Evolutionary conservation across 1,284 basidiomycete genomes (phyloP).

Genomic region (Apiotrichum laibachii): DNA sequence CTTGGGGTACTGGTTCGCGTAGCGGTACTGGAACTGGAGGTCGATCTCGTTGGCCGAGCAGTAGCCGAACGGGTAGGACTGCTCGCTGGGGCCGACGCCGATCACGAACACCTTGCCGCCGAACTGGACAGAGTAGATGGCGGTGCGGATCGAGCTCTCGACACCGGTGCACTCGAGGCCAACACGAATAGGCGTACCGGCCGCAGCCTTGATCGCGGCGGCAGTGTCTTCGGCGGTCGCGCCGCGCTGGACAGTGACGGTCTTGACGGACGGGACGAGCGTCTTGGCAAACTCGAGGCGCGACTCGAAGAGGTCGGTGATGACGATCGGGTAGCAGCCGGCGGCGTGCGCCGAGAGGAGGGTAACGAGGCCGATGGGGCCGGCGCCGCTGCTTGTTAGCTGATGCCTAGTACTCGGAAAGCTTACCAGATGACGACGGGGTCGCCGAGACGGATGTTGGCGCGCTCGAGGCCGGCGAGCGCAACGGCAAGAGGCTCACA

Average conservation of each 20-base stretch:
- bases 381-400: constrained; percentile 47
- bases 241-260: constrained; percentile 45
- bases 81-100: constrained; percentile 55
- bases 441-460: constrained; percentile 54
- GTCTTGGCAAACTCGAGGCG: constrained; percentile 57
- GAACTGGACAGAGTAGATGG: constrained; percentile 58
- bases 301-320: constrained; percentile 55
- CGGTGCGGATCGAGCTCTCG: constrained; percentile 81
- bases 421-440: constrained; percentile 53
- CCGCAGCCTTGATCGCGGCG: constrained; percentile 40
- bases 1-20: constrained; percentile 63
- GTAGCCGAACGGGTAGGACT: constrained; percentile 55
- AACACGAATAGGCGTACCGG: constrained; percentile 41
- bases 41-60: constrained; percentile 57
- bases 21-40: constrained; percentile 56
- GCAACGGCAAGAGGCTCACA: constrained; percentile 58
- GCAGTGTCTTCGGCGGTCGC: constrained; percentile 42
- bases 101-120: constrained; percentile 57
- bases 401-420: background rate
- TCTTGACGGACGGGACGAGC: constrained; percentile 54
- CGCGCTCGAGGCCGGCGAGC: constrained; percentile 56
- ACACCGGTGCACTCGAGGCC: constrained; percentile 67
- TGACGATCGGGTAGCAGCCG: constrained; percentile 57
- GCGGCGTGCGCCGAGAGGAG: constrained; percentile 56
- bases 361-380: constrained; percentile 57